phyloP scores from a whole-genome alignment of 2,329 filamentous ascomycete genomes.

The Neocucurbitaria cava region DNA sequence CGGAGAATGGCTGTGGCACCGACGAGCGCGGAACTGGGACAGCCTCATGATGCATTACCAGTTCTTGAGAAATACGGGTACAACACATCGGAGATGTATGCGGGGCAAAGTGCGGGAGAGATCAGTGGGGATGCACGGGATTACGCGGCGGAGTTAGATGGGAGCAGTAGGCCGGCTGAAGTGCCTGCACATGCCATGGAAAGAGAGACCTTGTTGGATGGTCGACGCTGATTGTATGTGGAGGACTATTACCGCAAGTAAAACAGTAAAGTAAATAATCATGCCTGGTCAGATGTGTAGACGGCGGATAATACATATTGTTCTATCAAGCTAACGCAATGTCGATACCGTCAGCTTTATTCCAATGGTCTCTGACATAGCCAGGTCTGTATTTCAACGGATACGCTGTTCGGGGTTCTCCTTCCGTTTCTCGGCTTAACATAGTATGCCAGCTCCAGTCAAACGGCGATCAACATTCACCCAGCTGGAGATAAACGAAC shows the following conservation, averaged over 20 bases:
- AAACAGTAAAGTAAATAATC: background rate
- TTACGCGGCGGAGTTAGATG: background rate
- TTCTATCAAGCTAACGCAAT: background rate
- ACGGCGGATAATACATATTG: background rate
- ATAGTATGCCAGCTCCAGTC: constrained; percentile 22
- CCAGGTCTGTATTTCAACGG: constrained; percentile 14
- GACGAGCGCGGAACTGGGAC: background rate
- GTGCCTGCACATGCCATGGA: background rate
- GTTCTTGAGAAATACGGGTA: background rate
- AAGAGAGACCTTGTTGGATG: background rate
- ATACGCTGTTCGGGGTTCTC: constrained; percentile 10
- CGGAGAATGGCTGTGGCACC: background rate
- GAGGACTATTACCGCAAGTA: background rate
- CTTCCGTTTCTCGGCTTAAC: background rate
- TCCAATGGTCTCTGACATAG: constrained; percentile 24
- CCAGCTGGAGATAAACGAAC: constrained; percentile 18
- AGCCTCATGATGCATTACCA: too few species aligned
- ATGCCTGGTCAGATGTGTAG: background rate
- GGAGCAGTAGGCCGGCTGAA: background rate
- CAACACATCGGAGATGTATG: background rate
- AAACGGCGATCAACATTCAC: constrained; percentile 26
- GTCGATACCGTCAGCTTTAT: constrained; percentile 14
- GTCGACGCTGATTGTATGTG: background rate
- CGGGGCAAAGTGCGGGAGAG: background rate
- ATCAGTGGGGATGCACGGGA: background rate